Evolutionary conservation across 1,284 basidiomycete genomes (phyloP).

Genomic region (Stygiomarasmius scandens): DNA sequence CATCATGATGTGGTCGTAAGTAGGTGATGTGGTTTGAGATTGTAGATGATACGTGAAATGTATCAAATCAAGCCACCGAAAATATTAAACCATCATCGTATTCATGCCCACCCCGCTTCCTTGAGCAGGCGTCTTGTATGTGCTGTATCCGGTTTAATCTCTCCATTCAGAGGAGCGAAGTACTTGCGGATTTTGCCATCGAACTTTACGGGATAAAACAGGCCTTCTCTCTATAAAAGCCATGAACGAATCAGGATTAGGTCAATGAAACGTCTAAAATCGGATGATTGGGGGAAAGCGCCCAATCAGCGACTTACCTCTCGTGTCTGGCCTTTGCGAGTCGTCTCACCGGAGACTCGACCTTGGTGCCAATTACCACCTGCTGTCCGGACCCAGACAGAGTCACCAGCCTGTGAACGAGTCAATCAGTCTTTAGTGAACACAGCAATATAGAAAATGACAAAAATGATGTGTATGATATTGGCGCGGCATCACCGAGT

Average conservation of each 20-base stretch:
- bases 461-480: too few species aligned
- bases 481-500: too few species aligned
- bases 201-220: conserved; percentile 55
- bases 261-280: conserved; percentile 5
- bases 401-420: conserved; percentile 42
- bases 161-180: conserved; percentile 62
- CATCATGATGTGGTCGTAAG: too few species aligned
- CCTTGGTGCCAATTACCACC: conserved; percentile 54
- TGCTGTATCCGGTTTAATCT: conserved; percentile 59
- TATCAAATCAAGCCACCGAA: not conserved
- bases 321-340: conserved; percentile 45
- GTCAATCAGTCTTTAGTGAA: not conserved
- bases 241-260: conserved; percentile 2
- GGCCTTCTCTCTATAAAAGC: conserved; percentile 41
- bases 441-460: too few species aligned
- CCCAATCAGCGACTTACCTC: conserved; percentile 36
- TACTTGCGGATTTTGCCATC: conserved; percentile 51
- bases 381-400: conserved; percentile 54
- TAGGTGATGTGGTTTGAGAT: too few species aligned
- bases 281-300: not conserved
- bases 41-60: too few species aligned
- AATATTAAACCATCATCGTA: not conserved
- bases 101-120: conserved; percentile 36
- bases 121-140: conserved; percentile 44
- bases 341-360: conserved; percentile 44